Evolutionary conservation across 352 stramenopile genomes (phyloP).

Genomic region (Globisporangium abappressorium): DNA sequence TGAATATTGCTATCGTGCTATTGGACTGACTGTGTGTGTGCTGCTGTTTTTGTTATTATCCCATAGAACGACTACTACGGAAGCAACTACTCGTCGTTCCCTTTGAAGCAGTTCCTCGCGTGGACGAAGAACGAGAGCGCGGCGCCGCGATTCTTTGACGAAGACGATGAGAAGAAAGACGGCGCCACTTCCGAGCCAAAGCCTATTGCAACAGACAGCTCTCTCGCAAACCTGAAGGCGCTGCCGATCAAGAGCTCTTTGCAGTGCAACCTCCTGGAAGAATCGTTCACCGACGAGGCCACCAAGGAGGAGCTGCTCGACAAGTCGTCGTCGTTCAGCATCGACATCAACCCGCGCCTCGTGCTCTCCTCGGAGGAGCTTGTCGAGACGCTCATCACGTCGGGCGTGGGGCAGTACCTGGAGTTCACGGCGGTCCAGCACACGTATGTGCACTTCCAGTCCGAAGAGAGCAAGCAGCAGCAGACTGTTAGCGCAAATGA

Average conservation of each 20-base stretch:
- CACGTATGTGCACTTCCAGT: constrained; percentile 68
- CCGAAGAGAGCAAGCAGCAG: constrained; percentile 12
- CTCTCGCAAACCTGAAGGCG: constrained; percentile 5
- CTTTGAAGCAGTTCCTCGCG: constrained; percentile 48
- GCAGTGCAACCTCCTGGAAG: constrained; percentile 39
- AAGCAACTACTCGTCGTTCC: constrained; percentile 76
- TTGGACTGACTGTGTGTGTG: not conserved
- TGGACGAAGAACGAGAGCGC: constrained; percentile 57
- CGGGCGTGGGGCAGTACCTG: constrained; percentile 81
- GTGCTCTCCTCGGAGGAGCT: constrained; percentile 75
- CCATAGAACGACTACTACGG: constrained; percentile 79
- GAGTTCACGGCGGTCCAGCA: constrained; percentile 87
- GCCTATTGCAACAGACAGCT: not conserved
- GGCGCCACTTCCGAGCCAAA: not conserved
- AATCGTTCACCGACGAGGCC: constrained; percentile 36
- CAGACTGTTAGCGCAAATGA: constrained; percentile 15
- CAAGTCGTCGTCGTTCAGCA: constrained; percentile 63
- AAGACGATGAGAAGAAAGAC: constrained; percentile 22
- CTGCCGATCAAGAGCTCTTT: constrained; percentile 49
- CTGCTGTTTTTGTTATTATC: not conserved
- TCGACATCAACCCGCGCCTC: constrained; percentile 79
- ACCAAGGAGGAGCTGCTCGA: constrained; percentile 32
- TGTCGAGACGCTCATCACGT: constrained; percentile 83
- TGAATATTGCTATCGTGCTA: not conserved
- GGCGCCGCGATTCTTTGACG: constrained; percentile 28